These are phyloP conservation scores for Wilhelminamyces savonicus DNA, from an alignment of 805 yeast species.

Conservation along the genomic window DNA sequence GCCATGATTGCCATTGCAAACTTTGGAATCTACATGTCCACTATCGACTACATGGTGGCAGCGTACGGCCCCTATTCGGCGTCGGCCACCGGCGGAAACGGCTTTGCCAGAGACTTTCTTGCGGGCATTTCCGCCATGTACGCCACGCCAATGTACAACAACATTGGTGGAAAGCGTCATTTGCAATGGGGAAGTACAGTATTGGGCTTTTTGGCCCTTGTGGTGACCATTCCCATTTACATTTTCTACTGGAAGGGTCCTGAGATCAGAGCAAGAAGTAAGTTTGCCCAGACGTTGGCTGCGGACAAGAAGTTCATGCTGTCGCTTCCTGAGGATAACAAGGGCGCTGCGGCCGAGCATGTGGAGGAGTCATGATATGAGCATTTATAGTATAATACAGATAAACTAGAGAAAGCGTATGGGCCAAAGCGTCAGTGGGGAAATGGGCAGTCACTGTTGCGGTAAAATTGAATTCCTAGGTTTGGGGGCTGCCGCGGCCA, in stretches of 20 bases:
- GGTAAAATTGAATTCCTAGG: no score
- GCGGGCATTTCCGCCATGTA: slow-evolving; percentile 36
- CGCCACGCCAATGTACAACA: slow-evolving; percentile 30
- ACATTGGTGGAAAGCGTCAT: slow-evolving; percentile 22
- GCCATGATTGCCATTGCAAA: slow-evolving; percentile 34
- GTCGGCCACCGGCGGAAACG: slow-evolving; percentile 39
- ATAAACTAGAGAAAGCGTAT: no score
- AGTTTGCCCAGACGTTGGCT: slow-evolving; percentile 32
- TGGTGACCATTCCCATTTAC: slow-evolving; percentile 31
- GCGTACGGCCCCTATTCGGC: slow-evolving; percentile 39
- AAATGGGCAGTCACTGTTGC: no score
- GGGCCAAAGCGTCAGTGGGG: no score
- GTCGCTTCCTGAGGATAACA: no score
- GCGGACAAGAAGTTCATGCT: slow-evolving; percentile 14
- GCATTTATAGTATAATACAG: no score
- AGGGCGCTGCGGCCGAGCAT: no score
- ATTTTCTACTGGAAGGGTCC: slow-evolving; percentile 38
- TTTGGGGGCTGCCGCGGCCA: no score
- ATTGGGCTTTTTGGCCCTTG: slow-evolving; percentile 25
- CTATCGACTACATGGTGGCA: slow-evolving; percentile 38
- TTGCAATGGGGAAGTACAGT: slow-evolving; percentile 35
- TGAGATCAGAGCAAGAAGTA: slow-evolving; percentile 22
- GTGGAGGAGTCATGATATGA: no score
- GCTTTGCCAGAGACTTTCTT: slow-evolving; percentile 34
- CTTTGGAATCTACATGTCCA: slow-evolving; percentile 37